Conservation (phyloP, 1,284 basidiomycete genomes). For the Ceratobasidium theobromae region DNA sequence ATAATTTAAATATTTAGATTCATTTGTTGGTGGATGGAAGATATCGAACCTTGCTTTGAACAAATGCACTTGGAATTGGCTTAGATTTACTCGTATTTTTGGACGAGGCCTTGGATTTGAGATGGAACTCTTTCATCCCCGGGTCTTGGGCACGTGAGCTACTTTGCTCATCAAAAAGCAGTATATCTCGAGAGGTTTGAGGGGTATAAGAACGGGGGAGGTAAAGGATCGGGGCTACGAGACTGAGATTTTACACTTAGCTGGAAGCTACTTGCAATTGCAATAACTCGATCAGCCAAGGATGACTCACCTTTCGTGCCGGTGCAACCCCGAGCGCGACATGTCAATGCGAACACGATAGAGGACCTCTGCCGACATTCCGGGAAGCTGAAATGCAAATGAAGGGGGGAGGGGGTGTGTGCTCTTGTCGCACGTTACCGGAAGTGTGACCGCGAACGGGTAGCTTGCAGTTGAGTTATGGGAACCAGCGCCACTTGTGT, state of each 20-base stretch:
- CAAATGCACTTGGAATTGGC: background rate
- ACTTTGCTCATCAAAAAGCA: background rate
- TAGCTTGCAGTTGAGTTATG: background rate
- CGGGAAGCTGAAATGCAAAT: background rate
- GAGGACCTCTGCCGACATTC: constrained; percentile 3
- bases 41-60: background rate
- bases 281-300: too few species aligned
- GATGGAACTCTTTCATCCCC: background rate
- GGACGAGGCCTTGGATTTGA: background rate
- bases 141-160: background rate
- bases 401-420: constrained; percentile 1
- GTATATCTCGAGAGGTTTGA: background rate
- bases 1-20: background rate
- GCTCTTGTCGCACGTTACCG: background rate
- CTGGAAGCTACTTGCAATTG: too few species aligned
- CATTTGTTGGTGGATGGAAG: background rate
- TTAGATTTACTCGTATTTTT: background rate
- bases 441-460: background rate
- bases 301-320: constrained; percentile 4
- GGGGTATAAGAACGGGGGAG: constrained; percentile 5
- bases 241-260: background rate
- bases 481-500: background rate
- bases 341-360: constrained; percentile 13
- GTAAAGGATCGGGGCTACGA: constrained; percentile 1
- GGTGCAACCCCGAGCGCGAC: constrained; percentile 10